Evolutionary conservation across 768 basidiomycete genomes (phyloP).

Genomic region (Mycena kentingensis): DNA sequence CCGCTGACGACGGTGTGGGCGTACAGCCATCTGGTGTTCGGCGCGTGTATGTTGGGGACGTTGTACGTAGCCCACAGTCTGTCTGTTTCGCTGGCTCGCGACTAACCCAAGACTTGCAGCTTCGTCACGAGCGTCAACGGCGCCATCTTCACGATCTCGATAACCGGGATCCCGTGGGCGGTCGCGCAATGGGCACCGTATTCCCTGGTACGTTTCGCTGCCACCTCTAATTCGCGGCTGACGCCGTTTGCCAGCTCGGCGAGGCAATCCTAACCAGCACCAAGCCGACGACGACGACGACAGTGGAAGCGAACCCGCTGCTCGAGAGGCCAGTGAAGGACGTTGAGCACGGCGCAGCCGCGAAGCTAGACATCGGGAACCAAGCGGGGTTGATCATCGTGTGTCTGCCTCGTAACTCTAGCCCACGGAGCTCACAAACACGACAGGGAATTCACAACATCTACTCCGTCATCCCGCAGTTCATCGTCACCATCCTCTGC

Average conservation of each 20-base stretch:
- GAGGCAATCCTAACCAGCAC: no score
- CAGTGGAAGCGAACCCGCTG: no score
- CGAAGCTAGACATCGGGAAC: slow-evolving; percentile 63
- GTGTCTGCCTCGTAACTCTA: slow-evolving; percentile 27
- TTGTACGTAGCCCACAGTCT: slow-evolving; percentile 58
- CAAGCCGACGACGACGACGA: no score
- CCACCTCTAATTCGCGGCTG: no score
- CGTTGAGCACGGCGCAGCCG: no score
- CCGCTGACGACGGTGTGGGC: slow-evolving; percentile 78
- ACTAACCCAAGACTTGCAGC: slow-evolving; percentile 38
- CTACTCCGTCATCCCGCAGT: slow-evolving; percentile 91
- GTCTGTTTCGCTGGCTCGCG: not conserved
- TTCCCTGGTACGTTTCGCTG: slow-evolving; percentile 67
- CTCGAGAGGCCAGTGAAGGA: no score
- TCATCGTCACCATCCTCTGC: slow-evolving; percentile 85
- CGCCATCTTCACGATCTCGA: slow-evolving; percentile 71
- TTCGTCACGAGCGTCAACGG: slow-evolving; percentile 68
- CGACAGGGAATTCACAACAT: slow-evolving; percentile 90
- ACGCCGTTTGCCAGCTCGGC: no score
- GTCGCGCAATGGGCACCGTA: slow-evolving; percentile 92
- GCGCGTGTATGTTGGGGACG: slow-evolving; percentile 76
- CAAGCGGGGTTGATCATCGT: slow-evolving; percentile 89
- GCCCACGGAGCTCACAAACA: not conserved
- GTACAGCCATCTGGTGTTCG: slow-evolving; percentile 71
- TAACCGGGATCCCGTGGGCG: slow-evolving; percentile 89